These are phyloP conservation scores for Hordeum vulgare DNA, from an alignment of 176 grass and related monocot genomes.

Conservation along the genomic window DNA sequence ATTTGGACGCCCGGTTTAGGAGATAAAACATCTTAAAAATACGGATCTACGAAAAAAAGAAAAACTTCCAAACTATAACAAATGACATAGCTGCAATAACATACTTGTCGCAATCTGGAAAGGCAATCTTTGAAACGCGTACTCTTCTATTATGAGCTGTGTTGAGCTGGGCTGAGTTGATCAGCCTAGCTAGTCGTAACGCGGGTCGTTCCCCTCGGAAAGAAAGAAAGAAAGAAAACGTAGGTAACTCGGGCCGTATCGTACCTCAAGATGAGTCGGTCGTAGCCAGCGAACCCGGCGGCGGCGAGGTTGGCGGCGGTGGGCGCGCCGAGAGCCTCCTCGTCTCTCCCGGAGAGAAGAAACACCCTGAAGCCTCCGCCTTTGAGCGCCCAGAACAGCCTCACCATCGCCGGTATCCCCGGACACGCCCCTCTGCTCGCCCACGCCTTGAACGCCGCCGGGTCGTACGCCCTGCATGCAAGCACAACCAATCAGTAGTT, in stretches of 20 bases:
- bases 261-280: constrained; percentile 79
- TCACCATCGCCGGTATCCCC: constrained; percentile 42
- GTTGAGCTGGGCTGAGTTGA: neutral
- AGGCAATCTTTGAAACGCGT: too few species aligned
- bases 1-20: too few species aligned
- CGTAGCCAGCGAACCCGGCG: constrained; percentile 52
- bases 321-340: constrained; percentile 26
- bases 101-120: too few species aligned
- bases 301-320: constrained; percentile 48
- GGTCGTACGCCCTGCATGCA: constrained; percentile 48
- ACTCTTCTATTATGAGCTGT: too few species aligned
- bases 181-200: too few species aligned
- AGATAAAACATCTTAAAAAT: too few species aligned
- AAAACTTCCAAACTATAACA: too few species aligned
- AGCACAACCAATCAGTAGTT: too few species aligned
- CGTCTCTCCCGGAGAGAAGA: constrained; percentile 61
- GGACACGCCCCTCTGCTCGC: constrained; percentile 51
- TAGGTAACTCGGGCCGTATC: neutral
- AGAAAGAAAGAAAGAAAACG: too few species aligned
- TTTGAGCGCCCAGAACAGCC: constrained; percentile 45
- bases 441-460: constrained; percentile 62
- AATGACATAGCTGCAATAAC: too few species aligned
- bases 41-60: too few species aligned
- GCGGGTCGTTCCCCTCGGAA: too few species aligned
- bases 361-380: constrained; percentile 50